Evolutionary conservation across 345 rosid species (phyloP).

Genomic region (Rhizophora mangle): DNA sequence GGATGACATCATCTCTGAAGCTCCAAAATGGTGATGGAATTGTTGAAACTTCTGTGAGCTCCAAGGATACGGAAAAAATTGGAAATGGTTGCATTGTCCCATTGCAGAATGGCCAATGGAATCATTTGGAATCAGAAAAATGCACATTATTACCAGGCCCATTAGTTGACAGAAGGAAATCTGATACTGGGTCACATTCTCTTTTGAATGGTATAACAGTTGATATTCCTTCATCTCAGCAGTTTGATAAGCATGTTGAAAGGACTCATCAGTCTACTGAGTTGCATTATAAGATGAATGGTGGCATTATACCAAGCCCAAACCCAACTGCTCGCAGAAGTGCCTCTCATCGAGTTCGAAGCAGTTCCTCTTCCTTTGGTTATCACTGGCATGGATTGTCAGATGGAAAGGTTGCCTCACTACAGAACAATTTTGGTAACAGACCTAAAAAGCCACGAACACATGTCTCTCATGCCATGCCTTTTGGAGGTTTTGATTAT

Average conservation of each 20-base stretch:
- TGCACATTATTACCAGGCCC: slow-evolving; percentile 14
- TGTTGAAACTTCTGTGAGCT: slow-evolving; percentile 26
- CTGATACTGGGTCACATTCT: slow-evolving; percentile 29
- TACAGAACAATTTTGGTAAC: slow-evolving; percentile 57
- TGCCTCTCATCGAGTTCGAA: slow-evolving; percentile 67
- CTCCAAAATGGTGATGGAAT: slow-evolving; percentile 17
- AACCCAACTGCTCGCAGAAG: slow-evolving; percentile 92
- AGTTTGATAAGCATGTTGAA: slow-evolving; percentile 32
- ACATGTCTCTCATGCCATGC: slow-evolving; percentile 78
- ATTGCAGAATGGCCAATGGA: slow-evolving; percentile 27
- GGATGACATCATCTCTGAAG: slow-evolving; percentile 14
- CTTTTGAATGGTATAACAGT: slow-evolving; percentile 41
- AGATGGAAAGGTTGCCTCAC: slow-evolving; percentile 56
- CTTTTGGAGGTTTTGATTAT: slow-evolving; percentile 61
- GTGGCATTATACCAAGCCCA: slow-evolving; percentile 56
- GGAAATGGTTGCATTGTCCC: slow-evolving; percentile 21
- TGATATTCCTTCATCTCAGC: slow-evolving; percentile 55
- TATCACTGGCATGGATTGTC: slow-evolving; percentile 65
- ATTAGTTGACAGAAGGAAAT: slow-evolving; percentile 34
- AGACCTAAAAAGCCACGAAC: slow-evolving; percentile 92
- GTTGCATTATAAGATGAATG: slow-evolving; percentile 54
- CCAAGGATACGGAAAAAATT: slow-evolving; percentile 31
- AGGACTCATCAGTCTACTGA: slow-evolving; percentile 43
- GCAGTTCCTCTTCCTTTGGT: slow-evolving; percentile 44
- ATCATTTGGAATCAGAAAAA: slow-evolving; percentile 33